phyloP scores from a whole-genome alignment of 164 flowering plant genomes.

The grape (Vitis vinifera) region ASM3070453v1 NC_081807.1:21105001-21105500 shows the following conservation, averaged over 20 bases:
- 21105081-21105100: not conserved
- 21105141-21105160: slow-evolving; percentile 97
- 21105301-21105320: not conserved
- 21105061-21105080: not conserved
- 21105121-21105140: slow-evolving; percentile 88
- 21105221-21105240: not conserved
- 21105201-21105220: slow-evolving; percentile 88
- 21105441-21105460: not conserved
- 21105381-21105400: not conserved
- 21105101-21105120: not conserved
- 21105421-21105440: not conserved
- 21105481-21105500: not conserved
- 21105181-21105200: slow-evolving; percentile 97
- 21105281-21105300: not conserved
- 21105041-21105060: not conserved
- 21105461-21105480: not conserved
- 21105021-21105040: not conserved
- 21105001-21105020: slow-evolving; percentile 79
- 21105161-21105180: slow-evolving; percentile 96
- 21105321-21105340: not conserved
- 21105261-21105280: not conserved
- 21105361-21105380: not conserved
- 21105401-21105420: not conserved
- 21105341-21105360: not conserved
- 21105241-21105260: not conserved